Evolutionary conservation across 371 early-diverging fungal species (phyloP), one percentile per base, ranked within the genome.

Genomic region (Syncephalastrum sp.): DNA sequence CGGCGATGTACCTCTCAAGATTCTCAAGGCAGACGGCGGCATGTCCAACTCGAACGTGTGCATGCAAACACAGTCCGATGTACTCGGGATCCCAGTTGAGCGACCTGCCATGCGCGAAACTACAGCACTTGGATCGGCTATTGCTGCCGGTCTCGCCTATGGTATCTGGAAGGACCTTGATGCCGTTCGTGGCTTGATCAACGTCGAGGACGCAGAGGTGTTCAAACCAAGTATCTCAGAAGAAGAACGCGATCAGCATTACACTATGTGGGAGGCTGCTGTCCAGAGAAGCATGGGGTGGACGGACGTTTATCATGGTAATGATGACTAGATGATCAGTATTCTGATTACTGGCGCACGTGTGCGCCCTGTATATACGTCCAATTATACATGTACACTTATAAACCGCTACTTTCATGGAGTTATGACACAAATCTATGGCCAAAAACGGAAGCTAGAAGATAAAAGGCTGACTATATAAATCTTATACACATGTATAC

Each of bases 41-140:
- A 77, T 96, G 77, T 90, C 93, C 33, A 91, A 89, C 72, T 93
- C 94, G 14, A 92, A 94, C 54, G 57, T 90, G 19, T 83, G 87
- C 53, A 95, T 96, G 95, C 96, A 96, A 74, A 79, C 95, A 54
- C 94, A 95, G 72, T 86, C 96, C 10, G 92, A 97, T 66, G 79
- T 93, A 19, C 68, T 92, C 47, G 91, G 91, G 12, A 89, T 95
- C 50, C 67, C 71, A 4, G 75, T 75, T 1, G 77, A 75, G 15
- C 84, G 98, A 24, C 96, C 98, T 0, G 74, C 72, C 21, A 95
- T 95, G 94, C 78, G 86, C 38, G 97, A 97, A 69, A 91, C 92
- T 21, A 96, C 96, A 3, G 95, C 94, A 0, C 71, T 95, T 19
- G 98, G 98, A 23, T 96, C 96, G 15, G 98, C 98, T 0, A 81